Base-by-base conservation (phyloP, 306 rosid species). In the Glycyrrhiza uralensis region DNA sequence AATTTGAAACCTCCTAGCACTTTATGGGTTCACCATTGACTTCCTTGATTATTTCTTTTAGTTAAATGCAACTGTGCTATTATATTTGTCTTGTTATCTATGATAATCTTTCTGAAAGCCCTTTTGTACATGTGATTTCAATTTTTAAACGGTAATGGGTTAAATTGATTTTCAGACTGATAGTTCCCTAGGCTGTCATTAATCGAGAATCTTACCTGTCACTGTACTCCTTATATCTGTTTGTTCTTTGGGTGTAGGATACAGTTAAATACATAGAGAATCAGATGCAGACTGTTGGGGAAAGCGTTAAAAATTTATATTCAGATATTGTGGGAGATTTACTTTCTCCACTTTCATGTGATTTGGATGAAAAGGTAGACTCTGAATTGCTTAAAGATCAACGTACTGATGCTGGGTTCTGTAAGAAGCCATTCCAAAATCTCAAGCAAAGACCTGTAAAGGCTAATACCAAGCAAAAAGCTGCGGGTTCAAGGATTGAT, bases 221-320 rank as follows among this genome's bases (percentile, higher is more conserved):
- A 6, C 22, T 59, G 30, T 33, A 30, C 72, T 57, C 19, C 61
- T 49, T 18, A 29, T 62, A 63, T 66, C 52, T 12, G 13, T 49
- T 76, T 74, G 62, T 79, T 71, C 26, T 50, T 66, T 85, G 69
- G 72, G 81, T 44, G 57, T 83, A 94, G 97, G 98, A 94, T 66
- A 82, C 98, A 0, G 88, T 87, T 67, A 85, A 87, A 59, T 93
- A 89, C 82, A 81, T 93, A 7, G 97, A 91, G 88, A 78, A 85
- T 83, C 97, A 91, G 76, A 90, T 89, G 83, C 90, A 83, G 77
- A 78, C 73, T 67, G 98, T 94, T 35, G 95, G 97, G 57, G 85
- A 69, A 47, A 91, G 78, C 71, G 90, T 94, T 64, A 94, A 85
- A 79, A 86, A 77, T 87, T 83, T 93, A 57, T 93, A 86, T 77